Evolutionary conservation across 108 stramenopile species (phyloP).

Genomic region (Pseudonitzschia multiseries): DNA sequence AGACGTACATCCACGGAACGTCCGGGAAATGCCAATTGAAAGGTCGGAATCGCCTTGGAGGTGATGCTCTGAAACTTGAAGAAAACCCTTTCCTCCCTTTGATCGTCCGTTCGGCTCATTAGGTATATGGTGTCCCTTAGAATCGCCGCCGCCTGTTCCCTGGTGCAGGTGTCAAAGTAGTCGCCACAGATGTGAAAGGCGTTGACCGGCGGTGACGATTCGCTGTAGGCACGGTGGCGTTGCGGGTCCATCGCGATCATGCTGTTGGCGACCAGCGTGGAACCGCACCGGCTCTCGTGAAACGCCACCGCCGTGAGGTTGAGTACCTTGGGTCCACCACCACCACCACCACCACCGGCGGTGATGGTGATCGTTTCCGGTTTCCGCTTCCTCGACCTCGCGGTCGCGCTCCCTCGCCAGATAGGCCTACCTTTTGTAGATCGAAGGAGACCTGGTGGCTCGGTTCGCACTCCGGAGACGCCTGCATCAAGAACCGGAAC

Average conservation of each 20-base stretch:
- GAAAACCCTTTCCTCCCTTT: slow-evolving; percentile 72
- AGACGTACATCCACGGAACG: slow-evolving; percentile 92
- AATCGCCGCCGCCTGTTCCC: slow-evolving; percentile 44
- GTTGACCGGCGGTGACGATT: slow-evolving; percentile 72
- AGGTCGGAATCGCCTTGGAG: slow-evolving; percentile 56
- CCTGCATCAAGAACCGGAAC: slow-evolving; percentile 66
- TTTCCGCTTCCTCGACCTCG: slow-evolving; percentile 15
- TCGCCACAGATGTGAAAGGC: slow-evolving; percentile 64
- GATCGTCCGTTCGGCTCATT: slow-evolving; percentile 77
- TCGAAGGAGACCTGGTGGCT: slow-evolving; percentile 29
- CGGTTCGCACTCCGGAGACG: slow-evolving; percentile 40
- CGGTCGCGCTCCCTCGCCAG: slow-evolving; percentile 46
- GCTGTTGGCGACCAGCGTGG: slow-evolving; percentile 93
- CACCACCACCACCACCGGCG: too few relatives aligned
- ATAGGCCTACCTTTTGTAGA: slow-evolving; percentile 56
- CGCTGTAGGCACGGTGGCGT: slow-evolving; percentile 80
- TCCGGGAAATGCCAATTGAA: slow-evolving; percentile 87
- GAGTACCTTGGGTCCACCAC: slow-evolving; percentile 43
- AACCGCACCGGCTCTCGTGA: slow-evolving; percentile 94
- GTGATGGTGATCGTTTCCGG: too few relatives aligned
- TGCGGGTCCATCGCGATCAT: slow-evolving; percentile 74
- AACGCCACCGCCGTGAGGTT: slow-evolving; percentile 84
- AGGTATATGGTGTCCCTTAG: slow-evolving; percentile 66
- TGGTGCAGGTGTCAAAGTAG: slow-evolving; percentile 29
- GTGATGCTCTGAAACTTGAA: slow-evolving; percentile 95